Evolutionary conservation across 371 early-diverging fungal species (phyloP).

Genomic region (Blastocladiella emersonii): DNA sequence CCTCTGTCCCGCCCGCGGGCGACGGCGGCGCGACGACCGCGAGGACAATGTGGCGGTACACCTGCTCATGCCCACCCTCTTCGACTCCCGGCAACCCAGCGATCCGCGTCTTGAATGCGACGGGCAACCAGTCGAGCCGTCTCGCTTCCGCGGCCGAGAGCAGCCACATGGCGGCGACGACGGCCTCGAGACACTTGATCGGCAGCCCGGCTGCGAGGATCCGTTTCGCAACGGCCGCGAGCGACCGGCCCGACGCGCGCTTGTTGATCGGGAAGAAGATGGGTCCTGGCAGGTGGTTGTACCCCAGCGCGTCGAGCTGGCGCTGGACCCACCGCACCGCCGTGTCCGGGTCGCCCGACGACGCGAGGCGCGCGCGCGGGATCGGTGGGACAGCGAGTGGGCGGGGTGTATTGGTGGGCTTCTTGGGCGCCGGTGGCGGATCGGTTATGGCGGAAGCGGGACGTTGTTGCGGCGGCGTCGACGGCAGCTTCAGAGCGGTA

Average conservation of each 20-base stretch:
- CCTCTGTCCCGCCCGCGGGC: constrained; percentile 3
- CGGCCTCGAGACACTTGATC: constrained; percentile 32
- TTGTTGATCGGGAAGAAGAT: constrained; percentile 19
- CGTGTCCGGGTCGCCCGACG: neutral
- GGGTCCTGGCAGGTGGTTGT: constrained; percentile 10
- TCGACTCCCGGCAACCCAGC: neutral
- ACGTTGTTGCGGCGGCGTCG: too few relatives aligned
- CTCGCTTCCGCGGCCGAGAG: constrained; percentile 5
- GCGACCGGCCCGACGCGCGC: constrained; percentile 9
- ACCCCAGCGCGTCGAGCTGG: neutral
- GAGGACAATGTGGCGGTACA: constrained; percentile 25
- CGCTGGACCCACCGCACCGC: neutral
- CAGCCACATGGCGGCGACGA: constrained; percentile 15
- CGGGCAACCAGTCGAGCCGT: constrained; percentile 8
- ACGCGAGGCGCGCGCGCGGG: too few relatives aligned
- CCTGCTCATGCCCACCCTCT: neutral
- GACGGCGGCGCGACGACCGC: too few relatives aligned
- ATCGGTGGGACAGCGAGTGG: too few relatives aligned
- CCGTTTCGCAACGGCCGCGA: constrained; percentile 14
- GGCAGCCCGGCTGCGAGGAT: constrained; percentile 18
- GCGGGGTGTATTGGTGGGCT: too few relatives aligned
- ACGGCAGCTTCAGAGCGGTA: too few relatives aligned
- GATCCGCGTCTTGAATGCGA: neutral
- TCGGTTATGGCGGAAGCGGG: too few relatives aligned
- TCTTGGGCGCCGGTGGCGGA: too few relatives aligned